These are phyloP conservation scores for Ceratocystis diversiconidia DNA, from an alignment of 2,329 filamentous ascomycete genomes.

Conservation along the genomic window DNA sequence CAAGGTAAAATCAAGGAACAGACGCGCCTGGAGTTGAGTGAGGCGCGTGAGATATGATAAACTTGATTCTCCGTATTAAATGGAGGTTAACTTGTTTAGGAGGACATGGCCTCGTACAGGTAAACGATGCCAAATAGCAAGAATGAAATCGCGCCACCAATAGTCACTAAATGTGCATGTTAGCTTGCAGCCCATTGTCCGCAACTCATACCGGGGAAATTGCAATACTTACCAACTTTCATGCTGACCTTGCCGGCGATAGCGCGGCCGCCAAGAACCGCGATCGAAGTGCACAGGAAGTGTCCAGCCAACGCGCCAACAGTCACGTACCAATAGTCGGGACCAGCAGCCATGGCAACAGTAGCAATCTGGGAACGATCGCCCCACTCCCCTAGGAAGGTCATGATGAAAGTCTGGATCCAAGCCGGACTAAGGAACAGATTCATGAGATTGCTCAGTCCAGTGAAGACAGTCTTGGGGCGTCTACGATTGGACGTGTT, in stretches of 20 bases:
- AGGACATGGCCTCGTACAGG: constrained; percentile 58
- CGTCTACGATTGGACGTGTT: constrained; percentile 42
- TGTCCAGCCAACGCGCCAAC: constrained; percentile 77
- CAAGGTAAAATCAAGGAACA: background rate
- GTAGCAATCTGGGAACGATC: constrained; percentile 96
- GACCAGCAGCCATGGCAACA: constrained; percentile 94
- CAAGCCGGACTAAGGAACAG: constrained; percentile 86
- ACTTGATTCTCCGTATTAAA: background rate
- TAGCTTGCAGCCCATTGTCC: background rate
- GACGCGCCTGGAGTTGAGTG: background rate
- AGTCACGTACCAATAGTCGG: constrained; percentile 98
- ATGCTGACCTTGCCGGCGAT: constrained; percentile 90
- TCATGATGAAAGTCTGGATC: constrained; percentile 99
- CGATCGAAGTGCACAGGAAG: constrained; percentile 75
- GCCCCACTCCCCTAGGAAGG: constrained; percentile 95
- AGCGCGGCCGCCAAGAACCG: constrained; percentile 81
- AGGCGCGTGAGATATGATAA: background rate
- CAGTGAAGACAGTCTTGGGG: constrained; percentile 35
- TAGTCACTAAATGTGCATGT: constrained; percentile 51
- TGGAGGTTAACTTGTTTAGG: constrained; percentile 25
- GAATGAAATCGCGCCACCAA: constrained; percentile 84
- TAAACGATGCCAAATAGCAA: constrained; percentile 87
- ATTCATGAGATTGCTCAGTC: constrained; percentile 73
- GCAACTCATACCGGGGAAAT: constrained; percentile 21
- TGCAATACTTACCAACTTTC: constrained; percentile 65